These are phyloP conservation scores for Phialemonium atrogriseum DNA, from an alignment of 2,329 filamentous ascomycete species.

Conservation along the genomic window DNA sequence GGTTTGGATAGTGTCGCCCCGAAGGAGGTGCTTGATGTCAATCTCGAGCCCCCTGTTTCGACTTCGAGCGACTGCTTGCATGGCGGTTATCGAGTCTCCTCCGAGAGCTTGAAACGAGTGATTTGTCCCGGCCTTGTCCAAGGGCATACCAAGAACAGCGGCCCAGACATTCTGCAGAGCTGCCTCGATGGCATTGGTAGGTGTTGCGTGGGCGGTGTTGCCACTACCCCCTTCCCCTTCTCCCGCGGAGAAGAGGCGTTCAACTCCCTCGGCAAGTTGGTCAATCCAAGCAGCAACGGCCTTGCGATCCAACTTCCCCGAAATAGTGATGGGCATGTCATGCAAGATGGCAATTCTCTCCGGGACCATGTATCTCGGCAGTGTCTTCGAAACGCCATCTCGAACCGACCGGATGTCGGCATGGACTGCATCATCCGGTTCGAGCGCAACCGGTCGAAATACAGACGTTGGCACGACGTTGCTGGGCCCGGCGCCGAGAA, in stretches of 20 bases:
- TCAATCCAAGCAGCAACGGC: no score
- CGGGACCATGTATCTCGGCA: constrained; percentile 29
- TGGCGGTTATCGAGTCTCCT: constrained; percentile 37
- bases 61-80: constrained; percentile 35
- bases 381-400: constrained; percentile 10
- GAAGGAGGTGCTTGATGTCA: constrained; percentile 34
- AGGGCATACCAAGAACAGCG: no score
- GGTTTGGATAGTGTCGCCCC: constrained; percentile 12
- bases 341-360: constrained; percentile 32
- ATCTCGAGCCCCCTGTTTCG: constrained; percentile 26
- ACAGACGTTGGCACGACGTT: constrained; percentile 10
- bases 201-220: no score
- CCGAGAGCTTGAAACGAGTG: constrained; percentile 23
- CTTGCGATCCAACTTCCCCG: constrained; percentile 36
- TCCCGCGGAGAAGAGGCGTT: no score
- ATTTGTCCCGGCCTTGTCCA: no score
- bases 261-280: no score
- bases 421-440: constrained; percentile 7
- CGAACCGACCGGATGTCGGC: no score
- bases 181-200: no score
- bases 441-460: constrained; percentile 7
- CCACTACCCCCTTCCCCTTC: no score
- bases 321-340: constrained; percentile 31
- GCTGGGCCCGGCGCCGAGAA: constrained; percentile 14
- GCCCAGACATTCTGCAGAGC: no score